A percentile compares a stretch with the other conserved stretches of the same genome.
Evolutionary conservation across 164 flowering plant species (phyloP).

Genomic region (Saururus chinensis): DNA sequence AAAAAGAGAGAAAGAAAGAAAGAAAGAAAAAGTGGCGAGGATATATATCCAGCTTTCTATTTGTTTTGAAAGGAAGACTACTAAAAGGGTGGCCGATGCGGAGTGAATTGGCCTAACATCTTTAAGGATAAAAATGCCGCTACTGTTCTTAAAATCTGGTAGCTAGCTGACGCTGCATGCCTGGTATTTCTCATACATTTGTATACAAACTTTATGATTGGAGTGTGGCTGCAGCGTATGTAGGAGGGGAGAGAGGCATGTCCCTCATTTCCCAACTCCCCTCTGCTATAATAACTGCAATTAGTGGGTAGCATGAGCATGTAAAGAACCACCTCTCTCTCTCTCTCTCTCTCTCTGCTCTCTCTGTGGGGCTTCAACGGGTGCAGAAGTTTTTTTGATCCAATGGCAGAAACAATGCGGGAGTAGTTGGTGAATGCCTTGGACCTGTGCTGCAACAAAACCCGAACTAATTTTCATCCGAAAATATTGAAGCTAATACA

Average conservation of each 20-base stretch:
- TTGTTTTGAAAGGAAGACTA: too few relatives aligned
- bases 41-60: too few relatives aligned
- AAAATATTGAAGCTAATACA: not conserved
- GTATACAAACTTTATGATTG: not conserved
- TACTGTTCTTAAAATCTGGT: too few relatives aligned
- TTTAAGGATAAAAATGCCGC: too few relatives aligned
- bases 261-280: constrained; percentile 12
- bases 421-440: constrained; percentile 4
- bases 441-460: not conserved
- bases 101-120: too few relatives aligned
- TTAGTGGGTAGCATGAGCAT: constrained; percentile 6
- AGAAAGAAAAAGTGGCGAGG: too few relatives aligned
- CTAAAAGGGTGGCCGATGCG: too few relatives aligned
- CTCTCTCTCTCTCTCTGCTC: not conserved
- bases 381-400: too few relatives aligned
- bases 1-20: too few relatives aligned
- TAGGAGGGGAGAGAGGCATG: constrained; percentile 9
- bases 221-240: not conserved
- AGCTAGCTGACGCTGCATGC: too few relatives aligned
- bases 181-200: too few relatives aligned
- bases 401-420: not conserved
- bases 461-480: too few relatives aligned
- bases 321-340: not conserved
- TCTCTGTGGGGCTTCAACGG: not conserved
- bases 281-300: constrained; percentile 2